These are phyloP conservation scores for Isatis tinctoria DNA, from an alignment of 345 rosid genomes.

Conservation along the genomic window DNA sequence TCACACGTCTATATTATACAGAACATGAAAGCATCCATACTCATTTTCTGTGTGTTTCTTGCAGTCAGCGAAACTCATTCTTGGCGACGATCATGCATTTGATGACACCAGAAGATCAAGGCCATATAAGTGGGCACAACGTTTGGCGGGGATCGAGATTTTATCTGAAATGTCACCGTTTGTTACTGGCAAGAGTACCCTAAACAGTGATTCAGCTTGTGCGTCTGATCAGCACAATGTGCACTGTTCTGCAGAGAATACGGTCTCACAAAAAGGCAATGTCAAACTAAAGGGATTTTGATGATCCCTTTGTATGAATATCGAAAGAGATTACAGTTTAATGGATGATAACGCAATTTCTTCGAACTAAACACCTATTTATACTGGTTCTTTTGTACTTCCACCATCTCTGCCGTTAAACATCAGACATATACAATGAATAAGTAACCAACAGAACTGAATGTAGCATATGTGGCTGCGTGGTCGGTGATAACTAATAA, in stretches of 20 bases:
- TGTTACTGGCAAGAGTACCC: slow-evolving; percentile 44
- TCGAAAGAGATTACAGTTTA: background rate
- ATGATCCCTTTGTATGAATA: background rate
- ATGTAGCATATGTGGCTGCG: too few relatives aligned
- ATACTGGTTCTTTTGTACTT: too few relatives aligned
- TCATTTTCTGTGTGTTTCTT: slow-evolving; percentile 16
- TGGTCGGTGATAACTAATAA: too few relatives aligned
- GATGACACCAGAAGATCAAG: slow-evolving; percentile 62
- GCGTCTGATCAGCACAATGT: slow-evolving; percentile 65
- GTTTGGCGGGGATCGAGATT: too few relatives aligned
- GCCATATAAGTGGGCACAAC: slow-evolving; percentile 46
- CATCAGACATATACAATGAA: background rate
- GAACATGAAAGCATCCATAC: background rate
- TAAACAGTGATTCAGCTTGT: slow-evolving; percentile 42
- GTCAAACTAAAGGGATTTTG: background rate
- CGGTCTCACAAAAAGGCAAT: slow-evolving; percentile 47
- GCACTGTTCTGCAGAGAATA: slow-evolving; percentile 68
- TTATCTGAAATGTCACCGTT: slow-evolving; percentile 72
- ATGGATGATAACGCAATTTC: background rate
- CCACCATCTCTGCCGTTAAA: background rate
- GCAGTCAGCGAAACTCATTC: slow-evolving; percentile 82
- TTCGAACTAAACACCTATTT: background rate
- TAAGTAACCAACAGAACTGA: too few relatives aligned
- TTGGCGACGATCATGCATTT: slow-evolving; percentile 49
- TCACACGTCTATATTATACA: background rate